Conservation (phyloP, 2,329 filamentous ascomycete genomes). For the Leptographium radiaticola region DNA sequence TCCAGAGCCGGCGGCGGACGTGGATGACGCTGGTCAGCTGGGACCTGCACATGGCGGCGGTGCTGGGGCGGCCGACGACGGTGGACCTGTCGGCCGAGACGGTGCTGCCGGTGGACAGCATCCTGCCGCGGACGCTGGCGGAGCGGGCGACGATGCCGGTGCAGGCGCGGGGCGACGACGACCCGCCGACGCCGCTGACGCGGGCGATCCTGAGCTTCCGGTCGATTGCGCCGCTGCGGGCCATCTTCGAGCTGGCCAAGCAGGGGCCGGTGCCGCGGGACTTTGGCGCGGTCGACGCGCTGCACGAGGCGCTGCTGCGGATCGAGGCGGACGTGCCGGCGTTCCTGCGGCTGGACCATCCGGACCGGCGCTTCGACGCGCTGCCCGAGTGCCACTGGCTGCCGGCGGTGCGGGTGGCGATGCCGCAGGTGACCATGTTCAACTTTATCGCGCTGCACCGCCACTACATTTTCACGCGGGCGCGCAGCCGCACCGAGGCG, state of each 20-base stretch:
- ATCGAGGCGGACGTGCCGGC: conserved; percentile 36
- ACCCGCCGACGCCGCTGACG: conserved; percentile 45
- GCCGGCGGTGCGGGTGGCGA: conserved; percentile 27
- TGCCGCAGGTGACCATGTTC: conserved; percentile 37
- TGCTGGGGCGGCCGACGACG: conserved; percentile 42
- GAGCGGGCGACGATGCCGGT: conserved; percentile 35
- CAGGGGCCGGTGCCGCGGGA: conserved; percentile 42
- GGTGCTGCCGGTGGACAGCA: conserved; percentile 39
- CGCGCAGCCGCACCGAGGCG: conserved; percentile 39
- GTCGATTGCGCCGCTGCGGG: conserved; percentile 32
- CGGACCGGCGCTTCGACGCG: conserved; percentile 43
- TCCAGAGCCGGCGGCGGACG: conserved; percentile 40
- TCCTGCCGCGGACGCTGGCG: conserved; percentile 23
- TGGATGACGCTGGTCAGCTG: conserved; percentile 43
- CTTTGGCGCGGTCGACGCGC: conserved; percentile 36
- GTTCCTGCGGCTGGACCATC: conserved; percentile 39
- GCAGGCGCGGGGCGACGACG: conserved; percentile 30
- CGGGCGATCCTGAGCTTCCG: conserved; percentile 37
- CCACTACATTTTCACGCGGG: conserved; percentile 47
- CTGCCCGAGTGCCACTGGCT: conserved; percentile 42
- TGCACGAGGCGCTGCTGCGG: conserved; percentile 37
- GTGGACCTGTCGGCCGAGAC: conserved; percentile 36
- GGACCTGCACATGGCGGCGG: conserved; percentile 40
- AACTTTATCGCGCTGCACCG: conserved; percentile 47
- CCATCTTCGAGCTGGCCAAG: conserved; percentile 42